A percentile compares a stretch with the other conserved stretches of the same genome.
phyloP scores from a whole-genome alignment of 148 eudicot species.

The Nepenthes mirabilis region DNA sequence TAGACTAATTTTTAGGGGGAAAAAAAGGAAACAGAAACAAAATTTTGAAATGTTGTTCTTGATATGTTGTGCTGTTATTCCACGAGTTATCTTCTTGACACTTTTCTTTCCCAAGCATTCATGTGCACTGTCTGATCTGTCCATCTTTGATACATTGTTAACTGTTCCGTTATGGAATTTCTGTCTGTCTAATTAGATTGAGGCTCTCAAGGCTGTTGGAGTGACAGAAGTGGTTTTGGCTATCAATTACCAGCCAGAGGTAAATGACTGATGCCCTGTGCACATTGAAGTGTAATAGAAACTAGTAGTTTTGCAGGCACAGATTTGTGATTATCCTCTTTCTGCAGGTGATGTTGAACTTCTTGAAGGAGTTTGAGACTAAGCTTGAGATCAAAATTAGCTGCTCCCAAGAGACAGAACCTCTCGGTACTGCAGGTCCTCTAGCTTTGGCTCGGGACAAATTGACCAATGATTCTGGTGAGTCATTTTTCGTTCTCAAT shows the following conservation, averaged over 20 bases:
- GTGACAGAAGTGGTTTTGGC: slow-evolving; percentile 94
- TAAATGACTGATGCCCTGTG: slow-evolving; percentile 12
- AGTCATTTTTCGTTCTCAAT: slow-evolving; percentile 89
- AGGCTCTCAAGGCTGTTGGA: slow-evolving; percentile 91
- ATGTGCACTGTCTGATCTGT: background rate
- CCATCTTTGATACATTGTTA: background rate
- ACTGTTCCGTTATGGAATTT: background rate
- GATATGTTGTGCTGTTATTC: no score
- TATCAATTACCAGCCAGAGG: slow-evolving; percentile 98
- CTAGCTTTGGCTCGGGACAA: slow-evolving; percentile 90
- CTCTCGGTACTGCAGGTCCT: slow-evolving; percentile 96
- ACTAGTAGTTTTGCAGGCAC: background rate
- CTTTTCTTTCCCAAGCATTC: no score
- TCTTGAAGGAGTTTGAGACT: slow-evolving; percentile 86
- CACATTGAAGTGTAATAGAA: background rate
- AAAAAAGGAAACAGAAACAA: no score
- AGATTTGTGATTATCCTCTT: background rate
- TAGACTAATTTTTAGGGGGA: no score
- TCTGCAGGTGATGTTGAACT: slow-evolving; percentile 77
- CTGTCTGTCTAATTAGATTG: slow-evolving; percentile 42
- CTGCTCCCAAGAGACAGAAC: slow-evolving; percentile 92
- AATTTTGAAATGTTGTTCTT: no score
- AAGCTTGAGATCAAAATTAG: slow-evolving; percentile 81
- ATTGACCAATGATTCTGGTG: slow-evolving; percentile 60
- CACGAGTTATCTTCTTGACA: no score